Percentiles rank a stretch among this genome's conserved stretches.
These are phyloP conservation scores for Tripidium arundinaceum DNA, from an alignment of 202 grass and related monocot species.

Conservation along the genomic window DNA sequence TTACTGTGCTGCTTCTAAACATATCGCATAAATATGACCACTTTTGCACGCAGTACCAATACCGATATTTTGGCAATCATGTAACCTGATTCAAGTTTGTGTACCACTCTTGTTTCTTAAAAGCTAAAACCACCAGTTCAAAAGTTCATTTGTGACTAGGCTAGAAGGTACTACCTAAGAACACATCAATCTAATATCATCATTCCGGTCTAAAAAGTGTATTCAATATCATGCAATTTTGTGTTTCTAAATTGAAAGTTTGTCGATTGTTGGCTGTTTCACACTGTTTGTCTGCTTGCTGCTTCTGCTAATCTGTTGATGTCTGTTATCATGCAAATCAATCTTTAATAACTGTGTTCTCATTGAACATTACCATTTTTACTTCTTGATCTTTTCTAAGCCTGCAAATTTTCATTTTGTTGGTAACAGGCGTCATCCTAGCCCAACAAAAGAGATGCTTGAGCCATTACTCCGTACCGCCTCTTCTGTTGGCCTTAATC, in stretches of 20 bases:
- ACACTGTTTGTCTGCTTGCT: neutral
- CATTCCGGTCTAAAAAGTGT: neutral
- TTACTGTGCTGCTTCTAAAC: neutral
- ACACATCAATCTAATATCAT: neutral
- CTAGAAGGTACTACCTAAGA: neutral
- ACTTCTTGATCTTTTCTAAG: slow-evolving; percentile 22
- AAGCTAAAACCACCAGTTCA: neutral
- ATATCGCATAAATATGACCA: neutral
- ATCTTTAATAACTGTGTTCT: neutral
- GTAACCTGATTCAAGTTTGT: neutral
- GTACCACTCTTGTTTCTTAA: neutral
- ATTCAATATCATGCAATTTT: neutral
- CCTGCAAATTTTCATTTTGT: slow-evolving; percentile 31
- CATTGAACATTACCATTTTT: neutral
- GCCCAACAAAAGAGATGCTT: slow-evolving; percentile 94
- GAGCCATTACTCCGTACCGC: slow-evolving; percentile 90
- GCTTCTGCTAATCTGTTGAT: neutral
- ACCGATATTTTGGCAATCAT: neutral
- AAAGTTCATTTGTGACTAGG: neutral
- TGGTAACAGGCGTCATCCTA: slow-evolving; percentile 76
- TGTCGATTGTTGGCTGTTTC: neutral
- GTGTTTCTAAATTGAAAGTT: neutral
- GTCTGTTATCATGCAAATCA: neutral
- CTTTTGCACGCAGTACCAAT: neutral
- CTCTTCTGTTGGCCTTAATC: slow-evolving; percentile 76